Base-by-base conservation (phyloP, 1,284 basidiomycete species). In the Tylopilus sp. region DNA sequence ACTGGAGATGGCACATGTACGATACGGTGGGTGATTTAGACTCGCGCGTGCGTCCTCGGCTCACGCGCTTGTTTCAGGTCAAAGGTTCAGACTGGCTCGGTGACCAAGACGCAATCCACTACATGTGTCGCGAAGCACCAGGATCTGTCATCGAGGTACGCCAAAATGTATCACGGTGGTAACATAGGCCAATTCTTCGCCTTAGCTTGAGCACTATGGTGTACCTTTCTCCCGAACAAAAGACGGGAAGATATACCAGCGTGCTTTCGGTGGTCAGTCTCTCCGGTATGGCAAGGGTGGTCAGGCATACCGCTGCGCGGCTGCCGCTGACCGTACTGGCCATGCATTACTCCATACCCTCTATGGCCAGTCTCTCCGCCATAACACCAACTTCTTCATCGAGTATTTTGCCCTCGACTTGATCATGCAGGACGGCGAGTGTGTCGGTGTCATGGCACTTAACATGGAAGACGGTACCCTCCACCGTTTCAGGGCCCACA, bases 1-100 rank as follows among this genome's bases (percentile, higher is more conserved):
- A 97, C 71, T 98, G 94, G 95, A 78, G 96, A 73, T 99, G 96
- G 96, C 95, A 99, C 72, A 97, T 98, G 91, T 94, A 95, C 72
- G 94, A 98, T 74, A 99, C 95, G 50, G 95, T 89, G 61, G 82
- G 69, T 24, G 31, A 46, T 38, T 42, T 41, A 43, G 33, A 17
- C 39, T 51, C 29, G 30, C 38, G 35, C 11, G n/a, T 7, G 15
- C 15, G 2, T 45, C 14, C 24, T 44, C 20, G 49, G 33, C 50
- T 54, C 31, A 54, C 63, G 59, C 45, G 33, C n/a, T 50, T 39
- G 46, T 31, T 56, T 41, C 57, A 90, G 87, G 88, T 99, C 59
- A 99, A 99, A 80, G 96, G 96, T 58, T 97, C 94, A 49, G 96
- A 99, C 75, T 99, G 95, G 95, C 85, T 99, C 50, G 96, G 96